phyloP scores from a whole-genome alignment of 2,329 filamentous ascomycete genomes.

The Whalleya microplaca region DNA sequence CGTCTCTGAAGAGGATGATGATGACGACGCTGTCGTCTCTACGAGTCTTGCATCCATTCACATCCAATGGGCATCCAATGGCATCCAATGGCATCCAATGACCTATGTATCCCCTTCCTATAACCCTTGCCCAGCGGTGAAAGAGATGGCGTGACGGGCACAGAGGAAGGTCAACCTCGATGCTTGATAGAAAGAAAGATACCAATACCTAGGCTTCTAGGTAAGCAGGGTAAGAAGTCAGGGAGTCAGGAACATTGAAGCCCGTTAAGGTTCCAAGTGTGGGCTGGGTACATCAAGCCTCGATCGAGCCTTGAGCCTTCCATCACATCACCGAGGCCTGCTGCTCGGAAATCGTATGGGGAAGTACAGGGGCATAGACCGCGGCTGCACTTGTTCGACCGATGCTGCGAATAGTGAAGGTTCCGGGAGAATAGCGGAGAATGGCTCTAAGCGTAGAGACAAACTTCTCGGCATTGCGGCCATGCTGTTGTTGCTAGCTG shows the following conservation, averaged over 20 bases:
- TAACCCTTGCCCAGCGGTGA: conserved; percentile 11
- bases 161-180: conserved; percentile 22
- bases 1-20: conserved; percentile 18
- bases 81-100: too few species aligned
- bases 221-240: too few species aligned
- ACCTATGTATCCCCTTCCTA: conserved; percentile 12
- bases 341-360: conserved; percentile 9
- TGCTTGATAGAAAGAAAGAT: too few species aligned
- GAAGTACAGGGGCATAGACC: conserved; percentile 14
- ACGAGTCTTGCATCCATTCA: conserved; percentile 17
- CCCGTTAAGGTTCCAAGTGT: neutral
- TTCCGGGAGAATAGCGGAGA: conserved; percentile 13
- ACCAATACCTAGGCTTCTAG: too few species aligned
- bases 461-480: conserved; percentile 6
- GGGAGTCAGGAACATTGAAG: neutral
- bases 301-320: neutral
- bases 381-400: conserved; percentile 23
- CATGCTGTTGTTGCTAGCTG: conserved; percentile 1
- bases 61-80: too few species aligned
- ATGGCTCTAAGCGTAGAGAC: neutral
- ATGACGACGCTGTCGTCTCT: conserved; percentile 24
- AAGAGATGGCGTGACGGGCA: too few species aligned
- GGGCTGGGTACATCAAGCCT: conserved; percentile 4
- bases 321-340: neutral
- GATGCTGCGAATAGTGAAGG: conserved; percentile 7